Percentiles rank a stretch among this genome's conserved stretches.
phyloP scores from a whole-genome alignment of 768 basidiomycete species.

The Chlorophyllum brunneum region DNA sequence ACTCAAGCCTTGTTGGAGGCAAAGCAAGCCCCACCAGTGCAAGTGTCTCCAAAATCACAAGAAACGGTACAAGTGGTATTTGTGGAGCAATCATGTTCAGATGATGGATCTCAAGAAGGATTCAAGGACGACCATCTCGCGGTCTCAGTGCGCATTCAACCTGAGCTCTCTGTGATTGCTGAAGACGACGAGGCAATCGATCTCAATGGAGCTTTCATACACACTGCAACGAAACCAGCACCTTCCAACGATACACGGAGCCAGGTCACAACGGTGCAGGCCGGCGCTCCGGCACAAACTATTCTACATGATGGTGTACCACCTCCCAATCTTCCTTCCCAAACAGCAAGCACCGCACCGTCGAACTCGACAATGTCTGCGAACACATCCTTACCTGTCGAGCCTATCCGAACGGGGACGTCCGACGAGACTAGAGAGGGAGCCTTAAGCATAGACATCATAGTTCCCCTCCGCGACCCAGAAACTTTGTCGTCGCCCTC shows the following conservation, averaged over 20 bases:
- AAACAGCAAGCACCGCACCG: conserved; percentile 2
- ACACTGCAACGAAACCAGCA: not conserved
- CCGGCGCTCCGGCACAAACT: not conserved
- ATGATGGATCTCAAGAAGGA: not conserved
- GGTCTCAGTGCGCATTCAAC: conserved; percentile 20
- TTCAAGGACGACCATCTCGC: not conserved
- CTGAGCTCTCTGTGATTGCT: conserved; percentile 62
- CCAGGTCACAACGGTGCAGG: not conserved
- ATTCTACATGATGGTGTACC: not conserved
- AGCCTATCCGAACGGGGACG: not conserved
- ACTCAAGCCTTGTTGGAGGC: conserved; percentile 40
- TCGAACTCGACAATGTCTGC: conserved; percentile 27
- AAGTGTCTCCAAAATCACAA: not conserved
- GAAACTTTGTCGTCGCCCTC: conserved; percentile 10
- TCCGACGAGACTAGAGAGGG: not conserved
- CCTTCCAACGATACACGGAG: not conserved
- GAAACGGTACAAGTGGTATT: too few species aligned
- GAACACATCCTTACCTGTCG: conserved; percentile 21
- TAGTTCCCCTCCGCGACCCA: too few species aligned
- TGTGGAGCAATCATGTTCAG: not conserved
- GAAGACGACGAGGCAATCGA: conserved; percentile 67
- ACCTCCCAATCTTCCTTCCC: not conserved
- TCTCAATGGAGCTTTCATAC: conserved; percentile 26
- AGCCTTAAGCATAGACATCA: conserved; percentile 12
- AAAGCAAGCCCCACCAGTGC: conserved; percentile 11